Percentiles rank a stretch among this genome's conserved stretches.
Conservation (phyloP, 441 rosid genomes). For the Sinapis alba region DNA sequence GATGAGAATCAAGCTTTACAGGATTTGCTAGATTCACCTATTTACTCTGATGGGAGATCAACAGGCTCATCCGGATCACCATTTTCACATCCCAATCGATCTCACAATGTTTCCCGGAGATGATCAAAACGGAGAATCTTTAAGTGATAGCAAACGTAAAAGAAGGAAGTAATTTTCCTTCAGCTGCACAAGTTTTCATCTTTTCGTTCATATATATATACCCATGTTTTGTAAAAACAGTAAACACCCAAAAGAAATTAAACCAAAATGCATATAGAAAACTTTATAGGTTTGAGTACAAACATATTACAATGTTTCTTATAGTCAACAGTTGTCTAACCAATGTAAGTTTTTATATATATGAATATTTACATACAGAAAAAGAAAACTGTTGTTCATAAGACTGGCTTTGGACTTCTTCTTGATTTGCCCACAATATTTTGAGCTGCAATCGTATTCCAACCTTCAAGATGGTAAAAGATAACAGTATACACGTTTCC, state of each 20-base stretch:
- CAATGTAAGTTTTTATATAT: background rate
- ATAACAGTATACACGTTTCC: background rate
- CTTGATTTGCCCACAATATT: conserved; percentile 9
- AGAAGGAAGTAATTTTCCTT: conserved; percentile 11
- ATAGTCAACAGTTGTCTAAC: conserved; percentile 21
- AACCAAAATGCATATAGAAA: conserved; percentile 32
- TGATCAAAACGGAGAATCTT: conserved; percentile 3
- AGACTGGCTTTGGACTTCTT: conserved; percentile 13
- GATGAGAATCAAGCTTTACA: conserved; percentile 41
- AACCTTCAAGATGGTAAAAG: background rate
- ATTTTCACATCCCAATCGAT: conserved; percentile 28
- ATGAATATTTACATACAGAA: background rate
- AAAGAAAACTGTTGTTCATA: background rate
- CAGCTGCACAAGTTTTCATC: background rate
- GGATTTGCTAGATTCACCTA: conserved; percentile 51
- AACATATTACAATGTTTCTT: conserved; percentile 23
- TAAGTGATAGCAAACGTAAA: background rate
- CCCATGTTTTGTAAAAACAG: conserved; percentile 24
- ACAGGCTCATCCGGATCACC: conserved; percentile 40
- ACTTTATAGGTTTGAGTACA: conserved; percentile 26
- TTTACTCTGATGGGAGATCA: conserved; percentile 41
- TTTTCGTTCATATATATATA: conserved; percentile 26
- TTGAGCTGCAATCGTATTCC: background rate
- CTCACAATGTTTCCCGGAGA: conserved; percentile 5
- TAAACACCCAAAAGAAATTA: conserved; percentile 3